Evolutionary conservation across 352 stramenopile species (phyloP).

Genomic region (Pythium vanterpoolii): DNA sequence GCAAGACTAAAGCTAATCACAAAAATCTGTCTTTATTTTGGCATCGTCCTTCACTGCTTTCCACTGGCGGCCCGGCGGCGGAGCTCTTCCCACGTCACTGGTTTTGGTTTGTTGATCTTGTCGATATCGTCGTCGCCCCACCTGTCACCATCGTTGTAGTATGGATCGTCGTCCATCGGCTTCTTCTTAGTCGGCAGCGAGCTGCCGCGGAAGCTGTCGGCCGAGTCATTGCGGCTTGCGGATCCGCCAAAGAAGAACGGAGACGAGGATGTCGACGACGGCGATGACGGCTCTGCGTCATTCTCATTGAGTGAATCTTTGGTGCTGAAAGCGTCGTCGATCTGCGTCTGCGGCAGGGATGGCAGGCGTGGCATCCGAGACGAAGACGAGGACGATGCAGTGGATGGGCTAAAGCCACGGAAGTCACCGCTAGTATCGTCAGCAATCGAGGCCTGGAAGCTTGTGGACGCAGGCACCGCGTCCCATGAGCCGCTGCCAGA

Average conservation of each 20-base stretch:
- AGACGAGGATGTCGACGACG: background rate
- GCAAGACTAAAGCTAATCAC: background rate
- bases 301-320: background rate
- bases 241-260: slow-evolving; percentile 51
- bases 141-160: slow-evolving; percentile 22
- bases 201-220: slow-evolving; percentile 31
- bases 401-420: background rate
- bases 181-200: background rate
- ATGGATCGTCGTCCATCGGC: slow-evolving; percentile 13
- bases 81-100: slow-evolving; percentile 79
- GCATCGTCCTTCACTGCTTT: slow-evolving; percentile 34
- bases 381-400: background rate
- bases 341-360: background rate
- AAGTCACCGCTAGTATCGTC: slow-evolving; percentile 1
- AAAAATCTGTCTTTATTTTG: background rate
- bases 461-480: slow-evolving; percentile 13
- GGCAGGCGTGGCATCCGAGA: slow-evolving; percentile 11
- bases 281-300: background rate
- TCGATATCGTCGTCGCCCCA: slow-evolving; percentile 33
- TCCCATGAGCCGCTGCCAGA: slow-evolving; percentile 49
- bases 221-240: background rate
- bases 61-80: slow-evolving; percentile 44
- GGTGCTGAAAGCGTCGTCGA: background rate
- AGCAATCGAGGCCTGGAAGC: background rate
- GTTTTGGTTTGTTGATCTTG: slow-evolving; percentile 20